Conservation (phyloP, 768 basidiomycete species). For the Melanogaster broomeanus region DNA sequence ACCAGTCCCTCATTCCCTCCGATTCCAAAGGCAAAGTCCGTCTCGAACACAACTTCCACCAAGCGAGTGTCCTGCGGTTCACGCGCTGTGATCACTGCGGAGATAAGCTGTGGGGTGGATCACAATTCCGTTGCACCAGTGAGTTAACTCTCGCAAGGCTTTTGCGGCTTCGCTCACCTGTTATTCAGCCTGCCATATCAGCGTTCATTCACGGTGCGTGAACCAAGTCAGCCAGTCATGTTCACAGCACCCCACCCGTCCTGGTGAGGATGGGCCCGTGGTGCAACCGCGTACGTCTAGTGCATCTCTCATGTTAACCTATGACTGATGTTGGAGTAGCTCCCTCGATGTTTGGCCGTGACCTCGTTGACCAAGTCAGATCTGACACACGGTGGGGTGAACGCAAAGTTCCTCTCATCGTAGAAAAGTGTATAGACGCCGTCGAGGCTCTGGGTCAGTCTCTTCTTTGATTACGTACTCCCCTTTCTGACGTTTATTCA, state of each 20-base stretch:
- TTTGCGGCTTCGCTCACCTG: conserved; percentile 3
- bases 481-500: conserved; percentile 28
- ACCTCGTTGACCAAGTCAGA: conserved; percentile 80
- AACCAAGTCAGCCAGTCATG: conserved; percentile 69
- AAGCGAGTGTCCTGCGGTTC: conserved; percentile 83
- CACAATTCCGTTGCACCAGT: conserved; percentile 91
- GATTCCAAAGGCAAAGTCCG: conserved; percentile 41
- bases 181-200: conserved; percentile 71
- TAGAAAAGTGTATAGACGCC: conserved; percentile 94
- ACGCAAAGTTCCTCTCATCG: conserved; percentile 78
- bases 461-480: background rate
- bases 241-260: conserved; percentile 46
- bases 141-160: conserved; percentile 32
- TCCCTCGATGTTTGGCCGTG: conserved; percentile 92
- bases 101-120: conserved; percentile 99
- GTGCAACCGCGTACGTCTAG: conserved; percentile 16
- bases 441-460: conserved; percentile 82
- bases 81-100: conserved; percentile 94
- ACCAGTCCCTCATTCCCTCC: conserved; percentile 33
- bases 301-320: conserved; percentile 13
- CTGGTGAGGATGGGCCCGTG: conserved; percentile 32
- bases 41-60: conserved; percentile 85
- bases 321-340: conserved; percentile 41
- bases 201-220: conserved; percentile 86
- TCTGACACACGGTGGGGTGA: conserved; percentile 62